These are phyloP conservation scores for Wallacemonas sp. DNA, from an alignment of 208 protist species.

Conservation along the genomic window DNA sequence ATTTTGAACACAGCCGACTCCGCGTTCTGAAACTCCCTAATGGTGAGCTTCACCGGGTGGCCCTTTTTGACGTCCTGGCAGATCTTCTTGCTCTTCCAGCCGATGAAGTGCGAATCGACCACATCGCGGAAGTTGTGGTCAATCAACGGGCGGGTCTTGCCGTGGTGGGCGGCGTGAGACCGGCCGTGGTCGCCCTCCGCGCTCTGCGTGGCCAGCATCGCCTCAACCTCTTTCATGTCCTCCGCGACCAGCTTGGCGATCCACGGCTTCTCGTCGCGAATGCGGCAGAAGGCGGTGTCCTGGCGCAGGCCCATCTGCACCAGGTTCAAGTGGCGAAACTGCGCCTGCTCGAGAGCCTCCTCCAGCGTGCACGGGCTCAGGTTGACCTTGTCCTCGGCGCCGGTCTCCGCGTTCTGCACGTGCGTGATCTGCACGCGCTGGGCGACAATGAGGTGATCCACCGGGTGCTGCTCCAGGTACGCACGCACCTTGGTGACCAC, in stretches of 20 bases:
- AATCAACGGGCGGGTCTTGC: conserved; percentile 44
- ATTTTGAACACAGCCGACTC: conserved; percentile 75
- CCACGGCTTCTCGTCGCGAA: conserved; percentile 67
- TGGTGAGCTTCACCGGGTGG: conserved; percentile 81
- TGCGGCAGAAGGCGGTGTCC: conserved; percentile 80
- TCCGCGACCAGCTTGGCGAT: conserved; percentile 59
- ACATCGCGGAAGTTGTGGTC: conserved; percentile 87
- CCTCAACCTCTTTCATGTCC: conserved; percentile 55
- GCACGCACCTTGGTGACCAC: conserved; percentile 53
- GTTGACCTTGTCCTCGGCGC: conserved; percentile 59
- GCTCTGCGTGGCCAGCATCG: conserved; percentile 18
- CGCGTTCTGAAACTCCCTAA: conserved; percentile 78
- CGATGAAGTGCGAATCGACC: conserved; percentile 87
- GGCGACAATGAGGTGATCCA: conserved; percentile 74
- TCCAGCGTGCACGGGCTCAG: conserved; percentile 66
- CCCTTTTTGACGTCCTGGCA: conserved; percentile 71
- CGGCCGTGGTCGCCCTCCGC: background rate
- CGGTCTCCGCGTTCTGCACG: conserved; percentile 69
- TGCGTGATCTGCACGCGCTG: conserved; percentile 83
- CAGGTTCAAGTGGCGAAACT: conserved; percentile 65
- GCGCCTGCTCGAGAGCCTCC: conserved; percentile 74
- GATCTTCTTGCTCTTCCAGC: conserved; percentile 90
- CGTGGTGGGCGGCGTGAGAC: background rate
- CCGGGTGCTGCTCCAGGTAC: conserved; percentile 78
- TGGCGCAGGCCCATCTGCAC: conserved; percentile 81